Conservation (phyloP, 202 grass and related monocot genomes). For the Saccharum hybrid region DNA sequence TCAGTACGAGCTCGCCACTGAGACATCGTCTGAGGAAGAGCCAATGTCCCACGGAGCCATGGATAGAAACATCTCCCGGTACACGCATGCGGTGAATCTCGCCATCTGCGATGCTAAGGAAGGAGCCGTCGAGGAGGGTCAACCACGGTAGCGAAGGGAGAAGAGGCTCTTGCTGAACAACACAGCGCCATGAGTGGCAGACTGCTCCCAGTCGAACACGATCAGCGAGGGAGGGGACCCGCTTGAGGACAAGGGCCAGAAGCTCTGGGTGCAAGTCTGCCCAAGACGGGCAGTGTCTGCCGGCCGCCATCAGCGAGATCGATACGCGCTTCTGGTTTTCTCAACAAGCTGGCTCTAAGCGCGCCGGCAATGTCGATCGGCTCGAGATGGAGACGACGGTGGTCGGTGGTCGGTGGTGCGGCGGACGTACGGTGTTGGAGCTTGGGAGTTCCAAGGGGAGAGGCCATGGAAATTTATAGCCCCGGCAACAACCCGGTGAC, state of each 20-base stretch:
- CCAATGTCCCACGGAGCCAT: not conserved
- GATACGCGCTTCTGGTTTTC: no score
- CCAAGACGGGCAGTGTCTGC: not conserved
- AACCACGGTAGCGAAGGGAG: not conserved
- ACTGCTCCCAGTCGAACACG: not conserved
- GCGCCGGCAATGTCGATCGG: no score
- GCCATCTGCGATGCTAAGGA: not conserved
- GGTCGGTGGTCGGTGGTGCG: no score
- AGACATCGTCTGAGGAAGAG: not conserved
- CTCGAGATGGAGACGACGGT: no score
- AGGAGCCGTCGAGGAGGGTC: not conserved
- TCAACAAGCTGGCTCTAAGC: no score
- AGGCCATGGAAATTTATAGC: no score
- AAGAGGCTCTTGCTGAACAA: not conserved
- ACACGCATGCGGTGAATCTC: not conserved
- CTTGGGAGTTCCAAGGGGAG: no score
- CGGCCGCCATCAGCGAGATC: not conserved
- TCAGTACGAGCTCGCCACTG: not conserved
- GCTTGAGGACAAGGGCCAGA: not conserved
- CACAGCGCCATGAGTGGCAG: not conserved
- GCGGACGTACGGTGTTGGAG: no score
- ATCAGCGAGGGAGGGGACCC: not conserved
- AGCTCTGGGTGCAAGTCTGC: not conserved
- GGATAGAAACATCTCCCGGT: not conserved
- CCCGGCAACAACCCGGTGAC: no score